Evolutionary conservation across 306 rosid species (phyloP).

Genomic region (Malus asiatica): DNA sequence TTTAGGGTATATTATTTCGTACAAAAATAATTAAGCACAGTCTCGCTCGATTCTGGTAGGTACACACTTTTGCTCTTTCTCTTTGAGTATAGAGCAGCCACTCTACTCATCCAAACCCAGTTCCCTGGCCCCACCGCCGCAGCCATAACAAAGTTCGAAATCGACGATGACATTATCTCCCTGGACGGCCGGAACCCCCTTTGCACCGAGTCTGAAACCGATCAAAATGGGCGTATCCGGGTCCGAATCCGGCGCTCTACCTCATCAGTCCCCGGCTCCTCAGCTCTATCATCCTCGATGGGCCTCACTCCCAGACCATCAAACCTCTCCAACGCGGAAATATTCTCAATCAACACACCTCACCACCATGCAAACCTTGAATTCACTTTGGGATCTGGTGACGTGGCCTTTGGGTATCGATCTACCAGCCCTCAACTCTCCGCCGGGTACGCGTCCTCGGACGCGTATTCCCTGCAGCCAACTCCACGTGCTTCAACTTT

Average conservation of each 20-base stretch:
- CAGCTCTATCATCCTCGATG: conserved; percentile 20
- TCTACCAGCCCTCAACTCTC: conserved; percentile 21
- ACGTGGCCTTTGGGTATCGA: conserved; percentile 13
- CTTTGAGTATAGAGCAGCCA: conserved; percentile 39
- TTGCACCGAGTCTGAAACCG: conserved; percentile 25
- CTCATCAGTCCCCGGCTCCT: conserved; percentile 16
- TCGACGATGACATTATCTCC: conserved; percentile 33
- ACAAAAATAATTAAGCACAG: background rate
- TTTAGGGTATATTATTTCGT: too few species aligned
- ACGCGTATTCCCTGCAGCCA: conserved; percentile 40
- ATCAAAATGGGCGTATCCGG: conserved; percentile 17
- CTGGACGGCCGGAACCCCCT: conserved; percentile 34
- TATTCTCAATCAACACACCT: conserved; percentile 39
- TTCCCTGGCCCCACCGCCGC: conserved; percentile 32
- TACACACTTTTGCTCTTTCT: conserved; percentile 36
- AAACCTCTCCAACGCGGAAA: conserved; percentile 38
- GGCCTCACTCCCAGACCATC: conserved; percentile 35
- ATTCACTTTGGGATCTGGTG: background rate
- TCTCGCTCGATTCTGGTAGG: conserved; percentile 7
- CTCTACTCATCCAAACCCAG: conserved; percentile 17
- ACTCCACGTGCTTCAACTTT: conserved; percentile 35
- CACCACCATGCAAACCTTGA: conserved; percentile 7
- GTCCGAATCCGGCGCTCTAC: conserved; percentile 33
- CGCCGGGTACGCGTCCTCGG: conserved; percentile 35
- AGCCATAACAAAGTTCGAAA: conserved; percentile 26